Percentiles rank a stretch among this genome's conserved stretches.
phyloP scores from a whole-genome alignment of 176 grass and related monocot species.

The Saccharum spontaneum region DNA sequence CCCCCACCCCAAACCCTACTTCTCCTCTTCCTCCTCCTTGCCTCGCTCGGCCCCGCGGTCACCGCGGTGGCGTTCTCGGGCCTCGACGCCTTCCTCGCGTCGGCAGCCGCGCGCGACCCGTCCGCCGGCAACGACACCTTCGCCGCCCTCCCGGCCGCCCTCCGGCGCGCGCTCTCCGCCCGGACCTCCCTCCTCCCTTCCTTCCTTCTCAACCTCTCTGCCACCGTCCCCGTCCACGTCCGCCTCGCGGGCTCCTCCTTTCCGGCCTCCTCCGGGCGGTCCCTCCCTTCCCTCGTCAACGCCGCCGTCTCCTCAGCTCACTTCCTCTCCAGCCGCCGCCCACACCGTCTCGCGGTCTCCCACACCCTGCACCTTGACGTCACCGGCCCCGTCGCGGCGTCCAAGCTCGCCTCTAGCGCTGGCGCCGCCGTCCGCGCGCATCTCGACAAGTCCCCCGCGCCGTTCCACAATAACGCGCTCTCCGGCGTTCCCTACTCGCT shows the following conservation, averaged over 20 bases:
- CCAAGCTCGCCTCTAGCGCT: slow-evolving; percentile 24
- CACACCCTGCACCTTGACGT: slow-evolving; percentile 53
- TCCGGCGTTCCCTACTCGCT: slow-evolving; percentile 73
- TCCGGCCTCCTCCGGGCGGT: slow-evolving; percentile 35
- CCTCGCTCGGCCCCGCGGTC: slow-evolving; percentile 11
- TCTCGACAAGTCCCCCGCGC: slow-evolving; percentile 47
- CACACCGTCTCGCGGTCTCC: slow-evolving; percentile 49
- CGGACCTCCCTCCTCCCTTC: slow-evolving; percentile 33
- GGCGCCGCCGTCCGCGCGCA: slow-evolving; percentile 34
- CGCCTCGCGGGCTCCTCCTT: slow-evolving; percentile 59
- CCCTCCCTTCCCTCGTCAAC: slow-evolving; percentile 44
- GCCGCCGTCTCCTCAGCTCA: slow-evolving; percentile 49
- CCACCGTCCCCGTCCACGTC: slow-evolving; percentile 56
- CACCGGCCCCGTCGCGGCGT: slow-evolving; percentile 33
- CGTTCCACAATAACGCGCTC: slow-evolving; percentile 62
- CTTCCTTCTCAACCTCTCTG: slow-evolving; percentile 49
- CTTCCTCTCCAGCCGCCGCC: slow-evolving; percentile 46
- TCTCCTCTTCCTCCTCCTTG: slow-evolving; percentile 11
- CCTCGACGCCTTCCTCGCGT: slow-evolving; percentile 61
- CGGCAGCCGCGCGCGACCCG: slow-evolving; percentile 42
- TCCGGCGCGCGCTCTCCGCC: slow-evolving; percentile 43
- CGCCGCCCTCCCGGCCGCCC: slow-evolving; percentile 35
- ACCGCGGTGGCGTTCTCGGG: slow-evolving; percentile 24
- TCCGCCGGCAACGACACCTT: slow-evolving; percentile 59
- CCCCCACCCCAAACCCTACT: not conserved